phyloP scores from a whole-genome alignment of 1,284 basidiomycete genomes.

The Stygiomarasmius scandens region DNA sequence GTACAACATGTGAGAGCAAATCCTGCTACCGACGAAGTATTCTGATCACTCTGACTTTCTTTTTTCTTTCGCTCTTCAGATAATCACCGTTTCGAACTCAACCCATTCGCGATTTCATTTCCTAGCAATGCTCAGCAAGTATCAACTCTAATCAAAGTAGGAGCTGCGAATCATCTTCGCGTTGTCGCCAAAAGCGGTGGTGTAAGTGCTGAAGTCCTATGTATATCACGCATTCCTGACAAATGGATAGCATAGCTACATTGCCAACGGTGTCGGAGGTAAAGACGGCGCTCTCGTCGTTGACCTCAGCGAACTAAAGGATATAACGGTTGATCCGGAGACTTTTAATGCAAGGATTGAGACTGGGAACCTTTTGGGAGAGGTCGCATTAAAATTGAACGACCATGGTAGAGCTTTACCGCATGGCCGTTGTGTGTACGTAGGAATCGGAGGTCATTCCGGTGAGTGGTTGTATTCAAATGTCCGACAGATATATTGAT shows the following conservation, averaged over 20 bases:
- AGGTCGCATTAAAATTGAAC: constrained; percentile 38
- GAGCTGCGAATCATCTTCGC: constrained; percentile 17
- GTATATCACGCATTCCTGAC: too few relatives aligned
- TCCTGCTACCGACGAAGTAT: too few relatives aligned
- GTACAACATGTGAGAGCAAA: constrained; percentile 16
- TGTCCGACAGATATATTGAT: too few relatives aligned
- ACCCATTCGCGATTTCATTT: constrained; percentile 24
- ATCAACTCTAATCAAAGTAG: constrained; percentile 19
- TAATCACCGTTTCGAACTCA: constrained; percentile 22
- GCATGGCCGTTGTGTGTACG: constrained; percentile 38
- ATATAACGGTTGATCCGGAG: constrained; percentile 30
- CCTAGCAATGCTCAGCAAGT: constrained; percentile 23
- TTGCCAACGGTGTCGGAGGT: constrained; percentile 46
- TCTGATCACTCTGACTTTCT: too few relatives aligned
- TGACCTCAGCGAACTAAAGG: constrained; percentile 39
- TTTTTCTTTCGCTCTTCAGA: constrained; percentile 11
- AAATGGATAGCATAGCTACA: constrained; percentile 41
- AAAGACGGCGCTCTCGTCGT: constrained; percentile 41
- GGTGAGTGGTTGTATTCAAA: constrained; percentile 22
- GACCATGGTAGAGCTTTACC: constrained; percentile 32
- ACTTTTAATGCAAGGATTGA: constrained; percentile 36
- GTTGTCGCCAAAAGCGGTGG: constrained; percentile 30
- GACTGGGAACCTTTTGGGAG: constrained; percentile 41
- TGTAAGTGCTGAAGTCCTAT: constrained; percentile 7
- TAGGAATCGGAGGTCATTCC: constrained; percentile 48